Conservation (phyloP, 2,329 filamentous ascomycete species). For the Oidium heveae region DNA sequence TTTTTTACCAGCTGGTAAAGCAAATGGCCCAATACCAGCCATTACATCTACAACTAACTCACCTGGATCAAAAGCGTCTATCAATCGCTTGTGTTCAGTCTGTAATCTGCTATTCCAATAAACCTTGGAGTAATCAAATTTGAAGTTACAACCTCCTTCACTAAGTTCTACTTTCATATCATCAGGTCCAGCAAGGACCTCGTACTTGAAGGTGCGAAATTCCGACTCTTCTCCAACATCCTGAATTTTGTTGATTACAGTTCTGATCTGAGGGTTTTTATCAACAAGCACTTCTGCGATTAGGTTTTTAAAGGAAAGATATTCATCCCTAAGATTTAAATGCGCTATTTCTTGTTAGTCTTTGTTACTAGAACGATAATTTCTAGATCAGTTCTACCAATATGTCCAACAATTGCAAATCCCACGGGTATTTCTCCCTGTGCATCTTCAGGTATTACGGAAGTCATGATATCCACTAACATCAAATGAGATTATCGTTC, state of each 20-base stretch:
- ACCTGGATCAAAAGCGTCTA: slow-evolving; percentile 51
- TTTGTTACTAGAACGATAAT: slow-evolving; percentile 1
- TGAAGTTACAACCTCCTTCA: slow-evolving; percentile 67
- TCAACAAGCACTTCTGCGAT: slow-evolving; percentile 71
- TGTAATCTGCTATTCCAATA: slow-evolving; percentile 95
- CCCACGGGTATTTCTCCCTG: slow-evolving; percentile 62
- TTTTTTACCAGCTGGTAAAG: slow-evolving; percentile 71
- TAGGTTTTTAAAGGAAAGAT: slow-evolving; percentile 61
- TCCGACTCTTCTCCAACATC: slow-evolving; percentile 65
- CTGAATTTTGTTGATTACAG: slow-evolving; percentile 90
- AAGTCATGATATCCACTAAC: slow-evolving; percentile 43
- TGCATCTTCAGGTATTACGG: slow-evolving; percentile 56
- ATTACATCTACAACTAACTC: slow-evolving; percentile 91
- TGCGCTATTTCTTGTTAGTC: slow-evolving; percentile 31
- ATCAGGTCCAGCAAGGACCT: slow-evolving; percentile 59
- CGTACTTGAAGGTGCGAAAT: slow-evolving; percentile 81
- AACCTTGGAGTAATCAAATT: slow-evolving; percentile 84
- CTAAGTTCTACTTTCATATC: slow-evolving; percentile 63
- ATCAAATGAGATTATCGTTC: slow-evolving; percentile 2
- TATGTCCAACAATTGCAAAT: slow-evolving; percentile 73
- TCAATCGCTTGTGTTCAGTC: slow-evolving; percentile 63
- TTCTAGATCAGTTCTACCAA: slow-evolving; percentile 26
- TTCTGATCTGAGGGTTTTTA: slow-evolving; percentile 61
- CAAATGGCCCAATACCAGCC: slow-evolving; percentile 91
- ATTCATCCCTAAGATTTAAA: slow-evolving; percentile 65